Conservation (phyloP, 371 early-diverging fungal species). For the Rhizopus arrhizus region DNA sequence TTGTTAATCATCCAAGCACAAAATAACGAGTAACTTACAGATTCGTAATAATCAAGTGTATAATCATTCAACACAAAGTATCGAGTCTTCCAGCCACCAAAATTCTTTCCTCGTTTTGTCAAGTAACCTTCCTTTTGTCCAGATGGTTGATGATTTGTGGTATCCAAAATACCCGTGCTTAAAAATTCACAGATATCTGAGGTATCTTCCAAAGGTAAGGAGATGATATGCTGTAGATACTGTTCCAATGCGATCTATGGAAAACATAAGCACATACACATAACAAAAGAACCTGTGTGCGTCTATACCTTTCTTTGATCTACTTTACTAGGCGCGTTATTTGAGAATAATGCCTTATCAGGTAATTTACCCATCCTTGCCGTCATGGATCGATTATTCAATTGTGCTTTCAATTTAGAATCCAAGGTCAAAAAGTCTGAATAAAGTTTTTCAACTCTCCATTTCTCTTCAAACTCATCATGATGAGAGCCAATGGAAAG, state of each 20-base stretch:
- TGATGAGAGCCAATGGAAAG: conserved; percentile 47
- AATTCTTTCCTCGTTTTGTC: conserved; percentile 84
- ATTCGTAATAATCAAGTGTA: conserved; percentile 76
- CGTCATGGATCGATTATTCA: conserved; percentile 44
- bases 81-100: conserved; percentile 88
- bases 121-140: conserved; percentile 77
- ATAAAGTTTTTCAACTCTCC: conserved; percentile 86
- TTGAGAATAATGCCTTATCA: conserved; percentile 78
- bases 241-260: conserved; percentile 68
- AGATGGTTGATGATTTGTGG: conserved; percentile 28
- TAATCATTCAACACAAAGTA: conserved; percentile 72
- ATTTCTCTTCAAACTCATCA: conserved; percentile 55
- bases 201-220: conserved; percentile 62
- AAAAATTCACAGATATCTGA: conserved; percentile 77
- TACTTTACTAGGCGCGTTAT: conserved; percentile 72
- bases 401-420: conserved; percentile 59
- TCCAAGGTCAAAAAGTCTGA: conserved; percentile 82
- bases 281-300: neutral
- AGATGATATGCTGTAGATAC: conserved; percentile 71
- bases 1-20: neutral
- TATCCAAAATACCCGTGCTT: conserved; percentile 66
- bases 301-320: conserved; percentile 67
- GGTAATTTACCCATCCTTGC: conserved; percentile 74
- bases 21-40: conserved; percentile 38
- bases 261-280: neutral